Evolutionary conservation across 2,329 filamentous ascomycete species (phyloP).

Genomic region (Coleophoma cylindrospora): DNA sequence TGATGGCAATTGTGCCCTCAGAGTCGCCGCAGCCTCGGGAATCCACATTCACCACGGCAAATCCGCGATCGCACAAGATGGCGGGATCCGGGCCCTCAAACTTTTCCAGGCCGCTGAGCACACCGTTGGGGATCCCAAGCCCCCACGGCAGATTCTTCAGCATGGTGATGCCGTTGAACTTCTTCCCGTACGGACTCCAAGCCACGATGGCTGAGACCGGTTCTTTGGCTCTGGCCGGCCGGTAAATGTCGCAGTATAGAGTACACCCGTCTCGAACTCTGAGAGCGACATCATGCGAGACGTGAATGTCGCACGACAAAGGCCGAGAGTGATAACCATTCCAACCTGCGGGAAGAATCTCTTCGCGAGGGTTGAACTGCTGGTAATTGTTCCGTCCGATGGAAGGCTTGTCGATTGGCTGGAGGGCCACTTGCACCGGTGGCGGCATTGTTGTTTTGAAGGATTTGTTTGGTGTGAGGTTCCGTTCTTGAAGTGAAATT

Average conservation of each 20-base stretch:
- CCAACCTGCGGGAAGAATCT: not conserved
- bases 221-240: slow-evolving; percentile 4
- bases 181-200: slow-evolving; percentile 1
- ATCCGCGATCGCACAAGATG: slow-evolving; percentile 15
- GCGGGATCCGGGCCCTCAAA: slow-evolving; percentile 19
- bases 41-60: slow-evolving; percentile 19
- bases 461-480: too few relatives aligned
- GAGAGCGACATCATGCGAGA: slow-evolving; percentile 11
- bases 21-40: slow-evolving; percentile 13
- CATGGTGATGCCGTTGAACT: slow-evolving; percentile 1
- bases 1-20: slow-evolving; percentile 8
- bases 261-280: slow-evolving; percentile 15
- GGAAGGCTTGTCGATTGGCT: too few relatives aligned
- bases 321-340: not conserved
- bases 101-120: slow-evolving; percentile 11
- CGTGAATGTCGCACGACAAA: not conserved
- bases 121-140: slow-evolving; percentile 15
- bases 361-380: not conserved
- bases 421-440: too few relatives aligned
- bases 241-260: slow-evolving; percentile 14
- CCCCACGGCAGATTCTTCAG: slow-evolving; percentile 10
- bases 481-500: too few relatives aligned
- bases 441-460: too few relatives aligned
- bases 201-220: slow-evolving; percentile 9
- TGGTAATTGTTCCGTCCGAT: too few relatives aligned